A percentile compares a stretch with the other conserved stretches of the same genome.
phyloP scores from a whole-genome alignment of 2,329 filamentous ascomycete genomes.

The Saccharata proteae region DNA sequence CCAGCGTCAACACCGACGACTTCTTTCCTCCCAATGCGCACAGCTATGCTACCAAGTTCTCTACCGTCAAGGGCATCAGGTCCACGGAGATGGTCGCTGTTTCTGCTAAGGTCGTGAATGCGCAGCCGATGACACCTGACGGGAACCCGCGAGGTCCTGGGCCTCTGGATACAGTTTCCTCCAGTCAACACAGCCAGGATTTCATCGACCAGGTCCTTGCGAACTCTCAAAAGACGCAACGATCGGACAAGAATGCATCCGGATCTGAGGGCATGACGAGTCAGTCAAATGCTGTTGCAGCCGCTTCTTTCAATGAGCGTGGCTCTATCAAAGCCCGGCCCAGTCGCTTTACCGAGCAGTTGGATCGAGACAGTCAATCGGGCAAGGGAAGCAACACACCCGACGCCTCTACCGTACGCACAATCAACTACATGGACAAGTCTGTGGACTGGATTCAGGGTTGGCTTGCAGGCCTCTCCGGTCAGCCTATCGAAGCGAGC shows the following conservation, averaged over 20 bases:
- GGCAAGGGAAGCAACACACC: background rate
- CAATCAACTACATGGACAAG: constrained; percentile 6
- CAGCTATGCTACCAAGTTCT: too few species aligned
- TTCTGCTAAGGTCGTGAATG: too few species aligned
- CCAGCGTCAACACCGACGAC: constrained; percentile 28
- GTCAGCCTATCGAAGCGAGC: constrained; percentile 2
- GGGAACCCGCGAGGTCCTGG: too few species aligned
- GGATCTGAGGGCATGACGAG: too few species aligned
- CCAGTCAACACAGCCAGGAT: too few species aligned
- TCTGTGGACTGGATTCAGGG: constrained; percentile 2
- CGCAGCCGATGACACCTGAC: too few species aligned
- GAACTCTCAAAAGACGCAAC: too few species aligned
- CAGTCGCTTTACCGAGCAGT: background rate
- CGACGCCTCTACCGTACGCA: background rate
- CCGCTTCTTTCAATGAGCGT: background rate
- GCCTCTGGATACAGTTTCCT: too few species aligned
- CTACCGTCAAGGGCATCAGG: too few species aligned
- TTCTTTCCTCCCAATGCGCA: constrained; percentile 30
- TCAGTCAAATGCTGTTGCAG: too few species aligned
- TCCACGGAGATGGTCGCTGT: background rate
- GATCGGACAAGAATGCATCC: too few species aligned
- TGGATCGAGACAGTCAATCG: background rate
- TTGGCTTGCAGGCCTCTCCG: constrained; percentile 4
- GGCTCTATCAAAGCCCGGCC: background rate
- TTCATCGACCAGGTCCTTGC: too few species aligned